Base-by-base conservation (phyloP, 2,329 filamentous ascomycete species). In the Cordyceps pruinosa region DNA sequence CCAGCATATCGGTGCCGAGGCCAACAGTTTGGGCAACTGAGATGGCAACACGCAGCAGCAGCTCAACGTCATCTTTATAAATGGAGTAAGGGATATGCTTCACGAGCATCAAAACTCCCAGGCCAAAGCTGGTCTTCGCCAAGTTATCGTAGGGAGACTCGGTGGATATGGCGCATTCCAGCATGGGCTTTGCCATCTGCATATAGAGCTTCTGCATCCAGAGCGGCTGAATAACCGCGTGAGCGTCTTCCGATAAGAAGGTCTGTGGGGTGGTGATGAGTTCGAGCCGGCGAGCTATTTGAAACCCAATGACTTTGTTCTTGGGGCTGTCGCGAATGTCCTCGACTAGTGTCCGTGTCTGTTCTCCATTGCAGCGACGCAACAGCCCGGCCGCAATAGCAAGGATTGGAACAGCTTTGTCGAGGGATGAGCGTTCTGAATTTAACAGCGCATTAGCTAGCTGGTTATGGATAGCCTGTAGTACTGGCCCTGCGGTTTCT, bases 201-300 rank as follows among this genome's bases (percentile, higher is more conserved):
- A 74, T 69, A 63, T 80, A 81, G 2, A 76, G 67, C 66, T 77
- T 79, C 58, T 82, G 79, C 58, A 72, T 67, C 73, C 74, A 77
- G 1, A 81, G 68, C 4, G 73, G 73, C 60, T 74, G 76, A 32
- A 77, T 66, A 2, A 74, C 61, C 4, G 75, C 75, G 56, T 75
- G 76, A 60, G 70, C 72, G 5, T 75, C 72, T 47, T 73, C 67
- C 17, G 66, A 68, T 1, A 79, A 67, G 30, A 70, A 66, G 2
- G 66, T 64, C 53, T 74, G 73, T 5, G 72, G 68, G 3, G 70
- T 69, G 42, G 78, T 71, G 9, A 80, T 65, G 51, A 72, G 68
- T 26, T 77, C 74, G 17, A 80, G 63, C 1, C 72, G 69, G 5
- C 71, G 70, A 1, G 74, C 74, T 46, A 80, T 69, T 8, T 67